These are phyloP conservation scores for Gymnopilus junonius DNA, from an alignment of 768 basidiomycete genomes.

Conservation along the genomic window DNA sequence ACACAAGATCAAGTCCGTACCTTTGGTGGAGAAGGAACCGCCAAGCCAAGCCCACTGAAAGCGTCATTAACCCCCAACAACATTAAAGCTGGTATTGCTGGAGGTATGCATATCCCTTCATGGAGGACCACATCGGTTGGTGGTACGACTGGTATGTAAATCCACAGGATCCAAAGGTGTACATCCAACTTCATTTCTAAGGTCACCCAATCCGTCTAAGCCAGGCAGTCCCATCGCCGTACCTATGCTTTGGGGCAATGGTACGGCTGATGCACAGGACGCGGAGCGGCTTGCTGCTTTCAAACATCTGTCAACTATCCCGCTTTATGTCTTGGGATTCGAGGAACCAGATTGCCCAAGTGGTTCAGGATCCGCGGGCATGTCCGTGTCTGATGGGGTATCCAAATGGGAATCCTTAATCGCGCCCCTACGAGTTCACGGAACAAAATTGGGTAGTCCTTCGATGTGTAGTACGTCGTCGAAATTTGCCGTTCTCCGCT, in stretches of 20 bases:
- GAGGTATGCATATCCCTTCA: constrained; percentile 43
- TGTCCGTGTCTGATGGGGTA: constrained; percentile 46
- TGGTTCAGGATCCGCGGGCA: constrained; percentile 48
- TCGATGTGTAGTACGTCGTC: constrained; percentile 51
- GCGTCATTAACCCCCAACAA: constrained; percentile 42
- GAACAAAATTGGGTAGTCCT: constrained; percentile 47
- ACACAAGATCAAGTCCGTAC: background rate
- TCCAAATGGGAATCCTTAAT: constrained; percentile 44
- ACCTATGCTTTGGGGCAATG: constrained; percentile 54
- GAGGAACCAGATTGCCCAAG: constrained; percentile 52
- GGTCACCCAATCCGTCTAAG: constrained; percentile 46
- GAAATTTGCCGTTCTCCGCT: background rate
- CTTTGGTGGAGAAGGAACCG: constrained; percentile 6
- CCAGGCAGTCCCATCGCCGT: constrained; percentile 43
- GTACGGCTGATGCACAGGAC: constrained; percentile 42
- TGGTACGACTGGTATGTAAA: constrained; percentile 50
- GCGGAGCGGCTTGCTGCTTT: constrained; percentile 41
- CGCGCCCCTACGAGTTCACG: constrained; percentile 43
- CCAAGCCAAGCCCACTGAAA: constrained; percentile 10
- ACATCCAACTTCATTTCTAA: constrained; percentile 9
- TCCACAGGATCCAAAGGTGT: background rate
- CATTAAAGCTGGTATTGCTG: constrained; percentile 51
- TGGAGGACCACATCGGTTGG: constrained; percentile 50
- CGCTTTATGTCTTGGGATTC: constrained; percentile 47
- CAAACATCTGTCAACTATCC: constrained; percentile 35